A percentile compares a stretch with the other conserved stretches of the same genome.
phyloP scores from a whole-genome alignment of 768 basidiomycete genomes.

The Mrakia blollopis region DNA sequence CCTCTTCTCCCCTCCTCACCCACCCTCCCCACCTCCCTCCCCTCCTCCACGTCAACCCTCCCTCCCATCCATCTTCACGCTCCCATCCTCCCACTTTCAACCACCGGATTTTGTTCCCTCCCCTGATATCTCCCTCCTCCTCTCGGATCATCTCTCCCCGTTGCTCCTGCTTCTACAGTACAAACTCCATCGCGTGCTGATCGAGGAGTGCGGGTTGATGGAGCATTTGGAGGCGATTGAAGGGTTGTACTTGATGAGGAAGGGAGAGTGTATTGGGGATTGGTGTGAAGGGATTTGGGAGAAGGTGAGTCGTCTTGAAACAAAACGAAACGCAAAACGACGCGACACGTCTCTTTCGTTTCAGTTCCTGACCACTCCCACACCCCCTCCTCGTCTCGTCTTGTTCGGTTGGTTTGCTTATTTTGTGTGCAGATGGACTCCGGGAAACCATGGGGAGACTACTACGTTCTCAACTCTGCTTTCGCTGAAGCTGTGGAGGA shows the following conservation, averaged over 20 bases:
- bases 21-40: neutral
- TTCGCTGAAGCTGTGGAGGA: slow-evolving; percentile 35
- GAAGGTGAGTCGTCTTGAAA: slow-evolving; percentile 34
- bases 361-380: too few relatives aligned
- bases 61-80: neutral
- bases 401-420: too few relatives aligned
- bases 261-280: slow-evolving; percentile 33
- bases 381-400: neutral
- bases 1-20: neutral
- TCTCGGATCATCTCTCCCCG: neutral
- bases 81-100: neutral
- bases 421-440: slow-evolving; percentile 10
- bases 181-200: slow-evolving; percentile 36
- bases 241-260: slow-evolving; percentile 35
- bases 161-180: slow-evolving; percentile 15
- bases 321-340: too few relatives aligned
- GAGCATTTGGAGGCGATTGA: slow-evolving; percentile 42
- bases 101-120: neutral
- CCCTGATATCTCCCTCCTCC: neutral
- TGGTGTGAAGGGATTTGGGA: slow-evolving; percentile 36
- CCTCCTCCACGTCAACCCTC: neutral
- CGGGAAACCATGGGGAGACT: slow-evolving; percentile 36
- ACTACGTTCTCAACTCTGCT: slow-evolving; percentile 36
- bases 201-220: slow-evolving; percentile 39
- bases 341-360: too few relatives aligned